A percentile compares a stretch with the other conserved stretches of the same genome.
These are phyloP conservation scores for Mycena rebaudengoi DNA, from an alignment of 768 basidiomycete genomes.

Conservation along the genomic window DNA sequence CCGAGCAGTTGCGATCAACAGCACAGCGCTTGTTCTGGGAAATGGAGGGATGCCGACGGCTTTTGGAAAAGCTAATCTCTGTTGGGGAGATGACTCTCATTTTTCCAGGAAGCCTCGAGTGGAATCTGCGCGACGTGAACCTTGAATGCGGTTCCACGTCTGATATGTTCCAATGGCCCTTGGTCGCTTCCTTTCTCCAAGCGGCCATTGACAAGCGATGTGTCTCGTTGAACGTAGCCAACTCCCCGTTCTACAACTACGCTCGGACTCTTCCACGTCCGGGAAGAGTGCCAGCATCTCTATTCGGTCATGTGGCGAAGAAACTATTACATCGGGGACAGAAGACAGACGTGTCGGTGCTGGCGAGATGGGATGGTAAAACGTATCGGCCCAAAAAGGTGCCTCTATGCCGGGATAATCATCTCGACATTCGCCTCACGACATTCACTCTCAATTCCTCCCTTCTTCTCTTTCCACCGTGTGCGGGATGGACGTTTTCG, in stretches of 20 bases:
- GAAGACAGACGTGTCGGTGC: background rate
- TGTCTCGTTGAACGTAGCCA: background rate
- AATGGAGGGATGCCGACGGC: background rate
- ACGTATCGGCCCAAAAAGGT: background rate
- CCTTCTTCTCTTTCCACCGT: conserved; percentile 1
- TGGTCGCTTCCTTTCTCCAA: background rate
- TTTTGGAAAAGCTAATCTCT: background rate
- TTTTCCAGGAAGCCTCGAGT: conserved; percentile 8
- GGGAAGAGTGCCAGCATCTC: background rate
- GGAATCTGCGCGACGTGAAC: conserved; percentile 13
- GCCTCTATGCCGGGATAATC: background rate
- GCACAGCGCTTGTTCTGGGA: background rate
- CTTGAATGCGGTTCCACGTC: conserved; percentile 2
- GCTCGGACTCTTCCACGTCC: background rate
- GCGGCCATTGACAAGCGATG: background rate
- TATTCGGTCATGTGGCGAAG: too few species aligned
- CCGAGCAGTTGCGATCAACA: background rate
- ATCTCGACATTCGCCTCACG: background rate
- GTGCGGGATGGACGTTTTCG: conserved; percentile 7
- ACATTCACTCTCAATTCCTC: background rate
- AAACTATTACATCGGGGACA: background rate
- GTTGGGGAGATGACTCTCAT: conserved; percentile 4
- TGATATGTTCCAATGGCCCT: background rate
- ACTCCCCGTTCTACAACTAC: background rate
- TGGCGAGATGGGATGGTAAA: background rate